Evolutionary conservation across 225 moss, liverwort and hornwort genomes (phyloP).

Genomic region (Bryum argenteum): DNA sequence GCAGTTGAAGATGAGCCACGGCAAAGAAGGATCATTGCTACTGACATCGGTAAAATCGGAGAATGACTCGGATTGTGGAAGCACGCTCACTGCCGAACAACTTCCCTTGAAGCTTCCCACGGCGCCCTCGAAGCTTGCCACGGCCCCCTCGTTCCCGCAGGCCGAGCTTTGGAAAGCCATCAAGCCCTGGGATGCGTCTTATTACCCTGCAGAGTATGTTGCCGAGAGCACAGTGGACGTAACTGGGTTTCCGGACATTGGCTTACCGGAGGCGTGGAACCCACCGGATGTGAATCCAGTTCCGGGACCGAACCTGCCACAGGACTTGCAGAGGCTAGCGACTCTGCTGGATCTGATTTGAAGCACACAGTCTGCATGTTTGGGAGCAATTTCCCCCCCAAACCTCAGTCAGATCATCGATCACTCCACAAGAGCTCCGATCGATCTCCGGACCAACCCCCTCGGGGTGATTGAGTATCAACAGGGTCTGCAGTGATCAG

Average conservation of each 20-base stretch:
- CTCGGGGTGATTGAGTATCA: neutral
- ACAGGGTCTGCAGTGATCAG: neutral
- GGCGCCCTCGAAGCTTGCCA: conserved; percentile 23
- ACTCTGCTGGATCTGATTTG: neutral
- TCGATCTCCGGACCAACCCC: neutral
- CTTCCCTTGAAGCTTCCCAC: too few species aligned
- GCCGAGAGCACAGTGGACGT: conserved; percentile 16
- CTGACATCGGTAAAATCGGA: conserved; percentile 23
- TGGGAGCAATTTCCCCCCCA: too few species aligned
- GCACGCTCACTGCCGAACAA: conserved; percentile 45
- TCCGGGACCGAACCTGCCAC: too few species aligned
- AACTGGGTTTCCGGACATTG: conserved; percentile 4
- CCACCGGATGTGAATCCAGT: neutral
- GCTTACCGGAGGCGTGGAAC: neutral
- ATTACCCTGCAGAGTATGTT: conserved; percentile 26
- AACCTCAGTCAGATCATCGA: too few species aligned
- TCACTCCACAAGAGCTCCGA: neutral
- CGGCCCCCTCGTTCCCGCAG: conserved; percentile 37
- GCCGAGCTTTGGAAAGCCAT: conserved; percentile 49
- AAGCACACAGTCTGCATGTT: neutral
- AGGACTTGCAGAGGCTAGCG: neutral
- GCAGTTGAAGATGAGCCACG: conserved; percentile 42
- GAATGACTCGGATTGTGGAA: conserved; percentile 28
- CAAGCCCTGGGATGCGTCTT: conserved; percentile 41
- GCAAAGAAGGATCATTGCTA: conserved; percentile 31